Base-by-base conservation (phyloP, 805 yeast species). In the Myxozyma neotropica region DNA sequence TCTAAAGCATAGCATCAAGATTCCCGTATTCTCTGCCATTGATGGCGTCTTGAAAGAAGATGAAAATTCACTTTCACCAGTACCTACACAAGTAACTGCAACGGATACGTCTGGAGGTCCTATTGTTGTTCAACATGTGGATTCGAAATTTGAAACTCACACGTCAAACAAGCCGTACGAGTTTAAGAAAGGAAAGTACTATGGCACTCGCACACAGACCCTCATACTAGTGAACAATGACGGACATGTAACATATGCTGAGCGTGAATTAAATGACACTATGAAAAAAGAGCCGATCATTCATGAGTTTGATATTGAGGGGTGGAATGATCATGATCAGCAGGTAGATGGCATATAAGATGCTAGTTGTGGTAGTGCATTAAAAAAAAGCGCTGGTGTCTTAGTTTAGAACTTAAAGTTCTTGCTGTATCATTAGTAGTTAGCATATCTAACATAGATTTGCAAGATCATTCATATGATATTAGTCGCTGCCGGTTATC, bases 121-220 rank as follows among this genome's bases (percentile, higher is more conserved):
- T 4, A 24, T 35, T 21, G 35, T n/a, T 10, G 42, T 55, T 3
- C 31, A n/a, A 21, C 43, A 47, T 17, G 48, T 35, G 12, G 42
- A 21, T 12, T 46, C 64, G 19, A 23, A n/a, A 12, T 36, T 45
- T 35, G 47, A 55, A 29, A 38, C 43, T 13, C 50, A 46, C 13
- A 19, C 48, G n/a, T 44, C 54, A 10, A 21, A 40, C 42, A 21
- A 33, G 44, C 55, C 58, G 7, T 61, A 61, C 23, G 19, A 27
- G 17, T 62, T 55, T 67, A 36, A 72, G n/a, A 73, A 77, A 15
- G 89, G 90, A 0, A 72, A 76, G 23, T 84, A 77, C 67, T 92
- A 90, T 70, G 97, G 97, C 0, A 91, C 97, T 0, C 75, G 97
- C 55, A 88, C 96, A 0, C 96, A 91, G 71, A 89, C 96, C 0